Conservation (phyloP, 306 rosid species). For the Inga oerstediana region DNA sequence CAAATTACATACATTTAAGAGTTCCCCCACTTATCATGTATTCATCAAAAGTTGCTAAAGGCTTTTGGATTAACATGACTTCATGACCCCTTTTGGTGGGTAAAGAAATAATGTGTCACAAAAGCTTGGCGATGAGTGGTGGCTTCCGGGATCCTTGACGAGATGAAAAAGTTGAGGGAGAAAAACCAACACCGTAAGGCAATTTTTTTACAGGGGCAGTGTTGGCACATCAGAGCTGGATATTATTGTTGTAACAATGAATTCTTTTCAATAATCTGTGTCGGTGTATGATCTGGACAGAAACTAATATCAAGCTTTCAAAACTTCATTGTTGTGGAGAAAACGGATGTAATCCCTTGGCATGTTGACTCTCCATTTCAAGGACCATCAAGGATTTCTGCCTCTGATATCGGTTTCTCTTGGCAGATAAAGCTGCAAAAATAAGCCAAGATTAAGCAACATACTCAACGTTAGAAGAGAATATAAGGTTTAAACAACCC, state of each 20-base stretch:
- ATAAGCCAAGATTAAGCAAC: slow-evolving; percentile 8
- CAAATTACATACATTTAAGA: slow-evolving; percentile 26
- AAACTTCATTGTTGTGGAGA: slow-evolving; percentile 48
- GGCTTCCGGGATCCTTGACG: slow-evolving; percentile 18
- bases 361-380: slow-evolving; percentile 96
- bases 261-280: slow-evolving; percentile 30
- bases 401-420: slow-evolving; percentile 86
- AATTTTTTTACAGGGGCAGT: slow-evolving; percentile 19
- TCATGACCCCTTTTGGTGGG: slow-evolving; percentile 9
- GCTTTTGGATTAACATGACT: neutral
- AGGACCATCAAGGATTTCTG: slow-evolving; percentile 92
- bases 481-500: neutral
- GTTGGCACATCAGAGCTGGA: slow-evolving; percentile 30
- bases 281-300: slow-evolving; percentile 31
- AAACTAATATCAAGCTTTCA: slow-evolving; percentile 30
- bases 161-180: slow-evolving; percentile 15
- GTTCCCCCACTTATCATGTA: slow-evolving; percentile 24
- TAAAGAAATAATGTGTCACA: slow-evolving; percentile 27
- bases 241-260: slow-evolving; percentile 27
- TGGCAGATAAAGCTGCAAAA: slow-evolving; percentile 80
- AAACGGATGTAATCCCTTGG: slow-evolving; percentile 77
- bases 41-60: slow-evolving; percentile 17
- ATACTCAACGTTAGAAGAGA: slow-evolving; percentile 5
- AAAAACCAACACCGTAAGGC: slow-evolving; percentile 26
- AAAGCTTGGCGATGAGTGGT: neutral